These are phyloP conservation scores for Pestalotiopsis fici DNA, from an alignment of 2,329 filamentous ascomycete genomes.

Conservation along the genomic window DNA sequence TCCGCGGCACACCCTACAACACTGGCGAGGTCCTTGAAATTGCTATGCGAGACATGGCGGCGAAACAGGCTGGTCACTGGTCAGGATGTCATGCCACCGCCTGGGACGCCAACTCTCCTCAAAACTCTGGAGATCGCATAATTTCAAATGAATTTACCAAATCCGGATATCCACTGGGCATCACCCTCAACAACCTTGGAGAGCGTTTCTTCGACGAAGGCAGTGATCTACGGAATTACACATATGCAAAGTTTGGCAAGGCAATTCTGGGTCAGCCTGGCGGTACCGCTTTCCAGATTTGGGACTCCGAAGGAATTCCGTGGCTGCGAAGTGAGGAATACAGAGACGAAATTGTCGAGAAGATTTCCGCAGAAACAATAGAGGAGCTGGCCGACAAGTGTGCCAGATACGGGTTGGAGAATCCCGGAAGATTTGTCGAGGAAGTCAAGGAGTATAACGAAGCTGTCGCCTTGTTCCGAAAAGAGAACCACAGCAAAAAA, in stretches of 20 bases:
- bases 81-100: constrained; percentile 65
- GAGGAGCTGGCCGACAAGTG: constrained; percentile 57
- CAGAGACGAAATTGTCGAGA: constrained; percentile 54
- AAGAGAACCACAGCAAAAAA: constrained; percentile 42
- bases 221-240: constrained; percentile 65
- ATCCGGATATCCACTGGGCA: constrained; percentile 65
- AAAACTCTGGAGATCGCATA: constrained; percentile 54
- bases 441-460: constrained; percentile 59
- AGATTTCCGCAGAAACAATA: constrained; percentile 50
- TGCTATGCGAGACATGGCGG: constrained; percentile 49
- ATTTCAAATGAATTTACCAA: constrained; percentile 70
- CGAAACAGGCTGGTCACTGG: constrained; percentile 58
- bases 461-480: constrained; percentile 48
- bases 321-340: constrained; percentile 66
- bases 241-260: constrained; percentile 65
- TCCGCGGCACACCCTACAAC: constrained; percentile 66
- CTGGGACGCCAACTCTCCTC: constrained; percentile 65
- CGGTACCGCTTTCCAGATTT: constrained; percentile 64
- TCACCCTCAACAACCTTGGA: constrained; percentile 64
- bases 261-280: constrained; percentile 62
- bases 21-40: constrained; percentile 59
- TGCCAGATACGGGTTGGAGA: constrained; percentile 44
- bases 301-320: constrained; percentile 52
- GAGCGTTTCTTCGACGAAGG: constrained; percentile 68
- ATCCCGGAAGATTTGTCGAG: constrained; percentile 46